Conservation (phyloP, 2,329 filamentous ascomycete species). For the Trichoderma sp. region DNA sequence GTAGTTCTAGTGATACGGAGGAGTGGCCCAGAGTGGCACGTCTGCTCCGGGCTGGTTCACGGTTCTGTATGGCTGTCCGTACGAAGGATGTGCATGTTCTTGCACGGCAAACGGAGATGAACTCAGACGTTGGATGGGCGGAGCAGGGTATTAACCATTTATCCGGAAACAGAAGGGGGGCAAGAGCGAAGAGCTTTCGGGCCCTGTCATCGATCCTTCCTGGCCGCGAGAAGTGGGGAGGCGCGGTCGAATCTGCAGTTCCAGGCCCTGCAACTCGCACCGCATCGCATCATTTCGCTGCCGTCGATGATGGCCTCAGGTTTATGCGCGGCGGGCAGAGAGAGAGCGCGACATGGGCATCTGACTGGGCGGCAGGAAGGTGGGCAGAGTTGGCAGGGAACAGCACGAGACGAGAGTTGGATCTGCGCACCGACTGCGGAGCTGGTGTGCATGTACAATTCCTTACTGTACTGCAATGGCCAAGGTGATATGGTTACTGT, state of each 20-base stretch:
- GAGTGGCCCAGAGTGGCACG: slow-evolving; percentile 11
- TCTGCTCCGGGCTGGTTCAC: neutral
- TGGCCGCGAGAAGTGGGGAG: slow-evolving; percentile 1
- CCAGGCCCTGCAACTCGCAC: neutral
- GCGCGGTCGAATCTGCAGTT: slow-evolving; percentile 3
- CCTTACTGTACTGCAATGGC: neutral
- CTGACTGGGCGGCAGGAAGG: neutral
- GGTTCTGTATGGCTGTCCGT: neutral
- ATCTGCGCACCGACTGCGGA: slow-evolving; percentile 19
- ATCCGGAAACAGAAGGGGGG: slow-evolving; percentile 11
- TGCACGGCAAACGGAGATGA: no score
- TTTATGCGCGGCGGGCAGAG: slow-evolving; percentile 4
- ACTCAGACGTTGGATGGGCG: slow-evolving; percentile 9
- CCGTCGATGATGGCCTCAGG: neutral
- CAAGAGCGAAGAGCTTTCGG: no score
- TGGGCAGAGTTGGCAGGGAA: neutral
- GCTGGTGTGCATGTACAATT: neutral
- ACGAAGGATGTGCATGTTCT: slow-evolving; percentile 8
- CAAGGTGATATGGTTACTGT: neutral
- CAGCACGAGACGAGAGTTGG: neutral
- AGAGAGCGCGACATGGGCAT: neutral
- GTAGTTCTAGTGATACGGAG: slow-evolving; percentile 11
- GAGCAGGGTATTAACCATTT: slow-evolving; percentile 19
- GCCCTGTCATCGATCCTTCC: neutral
- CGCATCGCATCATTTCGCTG: slow-evolving; percentile 11